These are phyloP conservation scores for Psilocybe sp. DNA, from an alignment of 768 basidiomycete genomes.

Conservation along the genomic window DNA sequence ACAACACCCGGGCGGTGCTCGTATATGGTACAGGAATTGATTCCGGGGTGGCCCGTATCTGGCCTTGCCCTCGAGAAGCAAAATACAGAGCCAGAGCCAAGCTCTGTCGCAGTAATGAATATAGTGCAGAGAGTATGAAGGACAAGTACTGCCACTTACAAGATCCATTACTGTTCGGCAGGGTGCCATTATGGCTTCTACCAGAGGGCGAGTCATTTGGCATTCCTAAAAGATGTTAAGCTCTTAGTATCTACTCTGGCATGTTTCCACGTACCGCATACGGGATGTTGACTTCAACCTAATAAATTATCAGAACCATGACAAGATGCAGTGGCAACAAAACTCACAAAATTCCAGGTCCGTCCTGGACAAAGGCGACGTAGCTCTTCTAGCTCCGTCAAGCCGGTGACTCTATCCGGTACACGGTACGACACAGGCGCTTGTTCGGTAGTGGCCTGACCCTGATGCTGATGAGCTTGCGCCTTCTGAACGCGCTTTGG, in stretches of 20 bases:
- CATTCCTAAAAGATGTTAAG: conserved; percentile 53
- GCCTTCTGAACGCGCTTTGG: conserved; percentile 14
- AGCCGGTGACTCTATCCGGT: conserved; percentile 84
- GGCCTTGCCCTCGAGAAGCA: conserved; percentile 79
- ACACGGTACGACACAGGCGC: conserved; percentile 78
- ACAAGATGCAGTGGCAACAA: not conserved
- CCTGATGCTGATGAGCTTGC: no score
- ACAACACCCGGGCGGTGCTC: conserved; percentile 75
- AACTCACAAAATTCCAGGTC: conserved; percentile 84
- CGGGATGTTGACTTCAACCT: conserved; percentile 86
- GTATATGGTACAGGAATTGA: conserved; percentile 50
- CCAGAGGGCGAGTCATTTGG: conserved; percentile 44
- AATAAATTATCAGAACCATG: conserved; percentile 20
- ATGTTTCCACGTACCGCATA: conserved; percentile 51
- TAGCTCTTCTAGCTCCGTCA: conserved; percentile 77
- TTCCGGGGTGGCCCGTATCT: conserved; percentile 36
- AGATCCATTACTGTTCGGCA: conserved; percentile 87
- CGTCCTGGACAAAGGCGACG: conserved; percentile 72
- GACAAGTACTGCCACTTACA: conserved; percentile 38
- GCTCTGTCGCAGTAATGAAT: conserved; percentile 49
- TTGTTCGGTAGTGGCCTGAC: conserved; percentile 64
- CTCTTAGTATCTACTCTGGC: not conserved
- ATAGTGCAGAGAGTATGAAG: conserved; percentile 1
- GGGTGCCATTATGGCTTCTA: conserved; percentile 78
- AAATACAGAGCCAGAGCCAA: conserved; percentile 91